Base-by-base conservation (phyloP, 1,284 basidiomycete species). In the Microbotryum intermedium region DNA sequence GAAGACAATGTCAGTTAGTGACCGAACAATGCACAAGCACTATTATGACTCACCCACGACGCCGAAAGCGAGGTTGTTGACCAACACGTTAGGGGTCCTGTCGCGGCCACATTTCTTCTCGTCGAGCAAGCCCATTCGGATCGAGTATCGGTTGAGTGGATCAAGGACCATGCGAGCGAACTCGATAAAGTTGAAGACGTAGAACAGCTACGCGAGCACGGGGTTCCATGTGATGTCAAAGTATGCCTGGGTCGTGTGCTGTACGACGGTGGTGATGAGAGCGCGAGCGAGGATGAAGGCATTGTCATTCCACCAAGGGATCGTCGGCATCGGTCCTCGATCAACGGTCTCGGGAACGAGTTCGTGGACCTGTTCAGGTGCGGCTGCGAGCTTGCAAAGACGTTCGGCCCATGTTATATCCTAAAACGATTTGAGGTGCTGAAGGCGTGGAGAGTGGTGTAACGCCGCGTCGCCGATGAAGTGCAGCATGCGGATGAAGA, bases 21-120 rank as follows among this genome's bases (percentile, higher is more conserved):
- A 39, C 34, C 13, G 18, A 39, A 18, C 34, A 39, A 39, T 39
- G 10, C 4, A 39, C 1, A 39, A 5, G 9, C 34, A 39, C 34
- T 39, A 1, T 18, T 11, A 2, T 39, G 34, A 39, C 34, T 39
- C 34, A 39, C 34, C 13, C 34, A 39, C 34, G 34, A 39, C 34
- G 13, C 34, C 34, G 13, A 39, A 6, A 6, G 34, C 34, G 11
- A 39, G 34, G 11, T 39, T 39, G 34, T 39, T 39, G 34, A 39
- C 34, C 34, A 16, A 39, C 18, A 34, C 53, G 45, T 63, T 58
- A 11, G 62, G 62, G 18, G 58, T 63, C 2, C 62, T 55, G 45
- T 63, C 62, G 28, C 62, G 51, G 16, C 58, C 58, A 11, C 54
- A 54, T 3, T 63, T 44, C 49, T 58, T 57, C 62, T 63, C 62